phyloP scores from a whole-genome alignment of 768 basidiomycete genomes.

The Cystofilobasidium macerans region DNA sequence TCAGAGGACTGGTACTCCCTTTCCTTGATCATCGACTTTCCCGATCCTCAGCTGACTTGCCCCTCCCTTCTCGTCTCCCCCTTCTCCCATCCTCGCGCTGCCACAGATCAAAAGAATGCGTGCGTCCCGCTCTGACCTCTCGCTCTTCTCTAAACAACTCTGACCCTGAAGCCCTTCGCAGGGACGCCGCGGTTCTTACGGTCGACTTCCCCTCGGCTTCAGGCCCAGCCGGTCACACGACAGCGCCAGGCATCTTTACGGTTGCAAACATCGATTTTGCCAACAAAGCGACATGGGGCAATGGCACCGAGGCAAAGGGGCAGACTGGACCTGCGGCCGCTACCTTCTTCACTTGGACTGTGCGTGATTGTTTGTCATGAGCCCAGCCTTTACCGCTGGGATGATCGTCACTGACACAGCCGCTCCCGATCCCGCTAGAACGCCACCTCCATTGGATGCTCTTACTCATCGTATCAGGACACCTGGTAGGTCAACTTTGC shows the following conservation, averaged over 20 bases:
- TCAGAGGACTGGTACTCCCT: no score
- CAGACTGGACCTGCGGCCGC: slow-evolving; percentile 51
- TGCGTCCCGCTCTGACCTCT: slow-evolving; percentile 46
- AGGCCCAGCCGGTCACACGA: not conserved
- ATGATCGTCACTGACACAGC: no score
- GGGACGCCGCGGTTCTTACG: slow-evolving; percentile 50
- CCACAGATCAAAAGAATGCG: slow-evolving; percentile 33
- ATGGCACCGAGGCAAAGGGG: slow-evolving; percentile 21
- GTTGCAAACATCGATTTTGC: slow-evolving; percentile 59
- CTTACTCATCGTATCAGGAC: slow-evolving; percentile 49
- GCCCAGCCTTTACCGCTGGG: no score
- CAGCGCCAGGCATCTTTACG: slow-evolving; percentile 40
- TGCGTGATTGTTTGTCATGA: no score
- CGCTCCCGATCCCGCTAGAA: slow-evolving; percentile 41
- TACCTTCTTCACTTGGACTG: slow-evolving; percentile 50
- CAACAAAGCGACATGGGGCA: slow-evolving; percentile 45
- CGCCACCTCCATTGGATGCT: slow-evolving; percentile 56
- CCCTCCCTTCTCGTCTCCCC: no score
- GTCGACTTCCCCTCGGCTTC: slow-evolving; percentile 37
- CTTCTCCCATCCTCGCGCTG: no score
- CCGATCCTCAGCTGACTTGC: no score
- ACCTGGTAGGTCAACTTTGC: no score
- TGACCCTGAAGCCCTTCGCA: slow-evolving; percentile 44
- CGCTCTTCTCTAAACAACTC: slow-evolving; percentile 36
- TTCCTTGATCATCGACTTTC: no score